Evolutionary conservation across 176 grass and related monocot species (phyloP).

Genomic region (Carex kokanica): DNA sequence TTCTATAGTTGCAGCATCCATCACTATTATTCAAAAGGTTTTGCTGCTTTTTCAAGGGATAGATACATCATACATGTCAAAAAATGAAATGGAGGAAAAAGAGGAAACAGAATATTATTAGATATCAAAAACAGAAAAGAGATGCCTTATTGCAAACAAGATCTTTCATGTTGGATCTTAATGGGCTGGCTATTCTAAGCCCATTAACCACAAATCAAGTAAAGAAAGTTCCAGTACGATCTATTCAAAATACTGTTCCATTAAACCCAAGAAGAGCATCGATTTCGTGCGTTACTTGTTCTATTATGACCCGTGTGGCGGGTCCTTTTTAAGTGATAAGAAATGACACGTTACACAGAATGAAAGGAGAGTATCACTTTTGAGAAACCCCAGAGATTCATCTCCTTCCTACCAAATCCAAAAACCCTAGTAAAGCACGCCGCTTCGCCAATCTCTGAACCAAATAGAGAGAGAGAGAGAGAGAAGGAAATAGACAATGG

Average conservation of each 20-base stretch:
- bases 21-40: neutral
- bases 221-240: neutral
- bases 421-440: slow-evolving; percentile 27
- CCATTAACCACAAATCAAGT: neutral
- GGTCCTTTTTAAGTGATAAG: too few species aligned
- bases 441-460: slow-evolving; percentile 3
- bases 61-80: neutral
- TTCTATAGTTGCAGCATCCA: neutral
- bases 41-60: neutral
- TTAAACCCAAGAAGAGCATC: neutral
- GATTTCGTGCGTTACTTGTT: too few species aligned
- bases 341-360: neutral
- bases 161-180: neutral
- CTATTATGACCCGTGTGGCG: neutral
- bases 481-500: slow-evolving; percentile 40
- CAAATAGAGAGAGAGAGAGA: neutral
- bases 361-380: neutral
- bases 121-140: neutral
- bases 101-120: neutral
- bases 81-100: neutral
- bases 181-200: neutral
- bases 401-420: slow-evolving; percentile 19
- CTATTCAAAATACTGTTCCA: neutral
- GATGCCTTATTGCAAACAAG: neutral
- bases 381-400: neutral